Percentiles rank a stretch among this genome's conserved stretches.
These are phyloP conservation scores for Bretschneidera sinensis DNA, from an alignment of 345 rosid genomes.

Conservation along the genomic window DNA sequence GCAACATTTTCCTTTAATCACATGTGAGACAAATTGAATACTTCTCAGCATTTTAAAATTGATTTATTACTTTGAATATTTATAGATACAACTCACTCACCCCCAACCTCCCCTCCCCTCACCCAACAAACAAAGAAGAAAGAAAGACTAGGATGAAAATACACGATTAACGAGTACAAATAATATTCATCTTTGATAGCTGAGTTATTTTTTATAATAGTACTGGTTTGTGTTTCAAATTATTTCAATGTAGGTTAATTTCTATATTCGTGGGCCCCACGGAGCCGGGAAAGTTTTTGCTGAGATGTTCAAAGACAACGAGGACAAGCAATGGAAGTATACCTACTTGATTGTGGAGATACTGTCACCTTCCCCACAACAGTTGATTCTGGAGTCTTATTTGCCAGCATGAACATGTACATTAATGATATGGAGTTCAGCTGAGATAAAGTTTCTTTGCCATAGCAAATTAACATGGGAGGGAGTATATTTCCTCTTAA, in stretches of 20 bases:
- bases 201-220: not conserved
- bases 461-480: not conserved
- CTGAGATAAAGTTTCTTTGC: not conserved
- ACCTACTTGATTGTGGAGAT: conserved; percentile 80
- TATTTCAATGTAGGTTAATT: conserved; percentile 48
- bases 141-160: too few relatives aligned
- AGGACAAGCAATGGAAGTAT: conserved; percentile 81
- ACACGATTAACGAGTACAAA: too few relatives aligned
- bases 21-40: not conserved
- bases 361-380: conserved; percentile 58
- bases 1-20: not conserved
- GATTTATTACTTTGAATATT: not conserved
- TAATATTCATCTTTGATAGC: too few relatives aligned
- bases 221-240: too few relatives aligned
- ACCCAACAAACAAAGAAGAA: too few relatives aligned
- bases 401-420: conserved; percentile 44
- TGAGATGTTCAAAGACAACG: conserved; percentile 88
- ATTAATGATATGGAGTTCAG: not conserved
- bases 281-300: conserved; percentile 89
- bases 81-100: too few relatives aligned
- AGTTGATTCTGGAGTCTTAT: conserved; percentile 81
- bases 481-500: not conserved
- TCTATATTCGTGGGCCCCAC: conserved; percentile 85
- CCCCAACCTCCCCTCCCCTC: too few relatives aligned
- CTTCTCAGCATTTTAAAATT: not conserved